These are phyloP conservation scores for Thozetella sp. DNA, from an alignment of 495 filamentous ascomycete genomes.

Conservation along the genomic window DNA sequence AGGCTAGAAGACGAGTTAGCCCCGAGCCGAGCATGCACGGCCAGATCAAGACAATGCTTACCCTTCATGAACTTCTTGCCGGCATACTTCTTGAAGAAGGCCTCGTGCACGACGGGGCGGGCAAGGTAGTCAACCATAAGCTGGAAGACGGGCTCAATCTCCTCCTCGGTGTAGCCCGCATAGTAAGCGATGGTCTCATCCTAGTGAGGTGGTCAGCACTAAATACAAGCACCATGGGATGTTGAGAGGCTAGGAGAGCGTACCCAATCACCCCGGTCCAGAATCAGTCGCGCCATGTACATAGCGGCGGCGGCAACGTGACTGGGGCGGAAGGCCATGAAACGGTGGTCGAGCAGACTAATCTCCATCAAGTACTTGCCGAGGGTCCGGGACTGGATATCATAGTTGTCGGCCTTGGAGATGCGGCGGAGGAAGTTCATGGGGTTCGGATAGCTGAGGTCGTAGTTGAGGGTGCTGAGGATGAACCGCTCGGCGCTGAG, in stretches of 20 bases:
- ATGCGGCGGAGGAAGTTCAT: slow-evolving; percentile 99
- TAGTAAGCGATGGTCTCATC: slow-evolving; percentile 91
- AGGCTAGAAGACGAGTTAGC: slow-evolving; percentile 59
- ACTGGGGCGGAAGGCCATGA: slow-evolving; percentile 84
- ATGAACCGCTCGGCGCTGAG: slow-evolving; percentile 96
- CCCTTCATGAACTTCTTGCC: slow-evolving; percentile 99
- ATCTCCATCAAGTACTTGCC: slow-evolving; percentile 99
- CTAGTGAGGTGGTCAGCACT: slow-evolving; percentile 42
- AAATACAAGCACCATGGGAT: neutral
- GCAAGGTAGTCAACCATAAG: slow-evolving; percentile 96
- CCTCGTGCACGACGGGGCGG: slow-evolving; percentile 86
- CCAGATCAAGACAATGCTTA: slow-evolving; percentile 34
- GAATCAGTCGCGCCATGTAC: slow-evolving; percentile 88
- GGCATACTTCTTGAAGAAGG: slow-evolving; percentile 99
- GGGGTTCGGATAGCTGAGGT: slow-evolving; percentile 97
- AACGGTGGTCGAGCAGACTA: slow-evolving; percentile 88
- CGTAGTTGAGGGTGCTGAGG: slow-evolving; percentile 87
- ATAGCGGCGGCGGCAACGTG: slow-evolving; percentile 90
- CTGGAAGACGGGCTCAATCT: slow-evolving; percentile 88
- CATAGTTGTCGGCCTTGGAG: slow-evolving; percentile 97
- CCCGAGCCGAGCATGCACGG: slow-evolving; percentile 13
- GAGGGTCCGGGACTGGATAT: slow-evolving; percentile 94
- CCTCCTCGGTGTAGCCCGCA: slow-evolving; percentile 88
- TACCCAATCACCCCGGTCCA: slow-evolving; percentile 91
- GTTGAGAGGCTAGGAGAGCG: slow-evolving; percentile 27